Conservation (phyloP, 805 yeast species). For the Wickerhamomyces kurtzmanii region DNA sequence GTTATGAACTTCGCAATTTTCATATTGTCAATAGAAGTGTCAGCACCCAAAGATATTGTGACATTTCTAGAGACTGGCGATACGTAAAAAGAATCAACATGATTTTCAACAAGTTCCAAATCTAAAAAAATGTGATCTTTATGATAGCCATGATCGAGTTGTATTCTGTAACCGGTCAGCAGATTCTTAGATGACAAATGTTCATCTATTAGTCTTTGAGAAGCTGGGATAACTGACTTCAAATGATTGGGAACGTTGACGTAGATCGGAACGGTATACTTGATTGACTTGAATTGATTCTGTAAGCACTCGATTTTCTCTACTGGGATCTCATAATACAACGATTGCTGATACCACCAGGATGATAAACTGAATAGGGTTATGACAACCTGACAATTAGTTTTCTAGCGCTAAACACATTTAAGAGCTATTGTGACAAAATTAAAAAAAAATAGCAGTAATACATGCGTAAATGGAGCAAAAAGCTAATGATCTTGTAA, state of each 20-base stretch:
- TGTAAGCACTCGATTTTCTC: too few relatives aligned
- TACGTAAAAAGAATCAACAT: conserved; percentile 6
- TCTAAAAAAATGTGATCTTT: too few relatives aligned
- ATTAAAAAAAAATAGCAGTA: too few relatives aligned
- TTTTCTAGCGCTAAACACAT: too few relatives aligned
- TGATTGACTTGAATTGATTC: too few relatives aligned
- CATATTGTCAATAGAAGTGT: conserved; percentile 6
- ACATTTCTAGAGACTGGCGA: conserved; percentile 5
- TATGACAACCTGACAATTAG: too few relatives aligned
- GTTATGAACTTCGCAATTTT: conserved; percentile 6
- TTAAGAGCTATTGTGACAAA: too few relatives aligned
- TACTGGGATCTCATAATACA: too few relatives aligned
- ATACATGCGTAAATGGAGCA: too few relatives aligned
- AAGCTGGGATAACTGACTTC: conserved; percentile 1
- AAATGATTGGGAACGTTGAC: conserved; percentile 5
- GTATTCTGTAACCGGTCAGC: neutral
- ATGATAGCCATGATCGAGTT: neutral
- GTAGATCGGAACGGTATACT: conserved; percentile 6
- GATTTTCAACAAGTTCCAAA: conserved; percentile 3
- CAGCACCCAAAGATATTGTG: conserved; percentile 7
- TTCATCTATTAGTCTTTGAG: conserved; percentile 4
- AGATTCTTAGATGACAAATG: conserved; percentile 1
- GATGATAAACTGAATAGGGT: too few relatives aligned
- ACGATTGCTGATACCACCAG: too few relatives aligned
- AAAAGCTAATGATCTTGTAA: too few relatives aligned